Evolutionary conservation across 75 land plant species (phyloP).

Genomic region (Picea sitchensis): DNA sequence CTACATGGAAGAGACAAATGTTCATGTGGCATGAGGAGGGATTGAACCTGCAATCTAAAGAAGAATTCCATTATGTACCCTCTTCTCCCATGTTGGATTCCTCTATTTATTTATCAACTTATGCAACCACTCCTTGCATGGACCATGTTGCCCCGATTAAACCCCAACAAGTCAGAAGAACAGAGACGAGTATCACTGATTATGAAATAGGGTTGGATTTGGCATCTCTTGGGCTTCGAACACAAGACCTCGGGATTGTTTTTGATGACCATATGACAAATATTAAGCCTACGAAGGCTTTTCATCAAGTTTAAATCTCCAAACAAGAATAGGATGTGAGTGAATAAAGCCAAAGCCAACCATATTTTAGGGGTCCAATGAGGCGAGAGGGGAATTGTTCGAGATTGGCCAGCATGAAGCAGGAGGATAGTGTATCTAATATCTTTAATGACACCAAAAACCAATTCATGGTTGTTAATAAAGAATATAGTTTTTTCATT

Average conservation of each 20-base stretch:
- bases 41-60: background rate
- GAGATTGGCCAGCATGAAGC: background rate
- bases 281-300: background rate
- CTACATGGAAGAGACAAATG: background rate
- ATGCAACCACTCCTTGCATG: background rate
- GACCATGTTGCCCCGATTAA: background rate
- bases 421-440: background rate
- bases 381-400: background rate
- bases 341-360: background rate
- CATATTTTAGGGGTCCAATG: background rate
- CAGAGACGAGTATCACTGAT: background rate
- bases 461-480: no score
- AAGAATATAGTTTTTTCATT: no score
- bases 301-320: background rate
- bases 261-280: background rate
- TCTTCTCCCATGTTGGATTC: slow-evolving; percentile 1
- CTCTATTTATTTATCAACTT: background rate
- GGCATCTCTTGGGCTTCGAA: background rate
- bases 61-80: background rate
- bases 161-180: background rate
- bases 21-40: background rate
- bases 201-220: no score
- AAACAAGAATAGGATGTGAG: background rate
- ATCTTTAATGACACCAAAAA: background rate
- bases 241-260: slow-evolving; percentile 2